Evolutionary conservation across 306 rosid genomes (phyloP).

Genomic region (Corylus heterophylla): DNA sequence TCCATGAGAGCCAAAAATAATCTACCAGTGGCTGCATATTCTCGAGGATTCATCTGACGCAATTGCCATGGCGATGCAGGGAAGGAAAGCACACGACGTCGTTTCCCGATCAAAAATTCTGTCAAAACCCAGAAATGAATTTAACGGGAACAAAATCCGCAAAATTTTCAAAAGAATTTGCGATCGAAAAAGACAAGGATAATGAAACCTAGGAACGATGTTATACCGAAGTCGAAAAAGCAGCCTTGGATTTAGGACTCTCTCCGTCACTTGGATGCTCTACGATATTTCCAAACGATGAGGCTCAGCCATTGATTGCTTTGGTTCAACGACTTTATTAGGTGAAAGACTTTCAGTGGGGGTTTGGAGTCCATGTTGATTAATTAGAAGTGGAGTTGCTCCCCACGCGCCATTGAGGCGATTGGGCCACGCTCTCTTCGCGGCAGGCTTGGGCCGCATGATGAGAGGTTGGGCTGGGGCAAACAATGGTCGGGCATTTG

Average conservation of each 20-base stretch:
- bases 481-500: no score
- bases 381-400: conserved; percentile 9
- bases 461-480: no score
- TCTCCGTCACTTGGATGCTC: neutral
- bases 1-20: neutral
- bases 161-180: neutral
- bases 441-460: neutral
- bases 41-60: conserved; percentile 56
- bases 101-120: conserved; percentile 31
- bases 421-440: neutral
- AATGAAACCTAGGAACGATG: neutral
- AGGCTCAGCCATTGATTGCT: conserved; percentile 6
- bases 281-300: neutral
- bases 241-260: neutral
- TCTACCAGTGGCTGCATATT: conserved; percentile 82
- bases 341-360: conserved; percentile 12
- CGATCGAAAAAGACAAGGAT: neutral
- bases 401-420: conserved; percentile 24
- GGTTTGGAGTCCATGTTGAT: conserved; percentile 2
- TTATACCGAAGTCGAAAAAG: neutral
- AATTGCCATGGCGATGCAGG: conserved; percentile 54
- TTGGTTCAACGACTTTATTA: conserved; percentile 20
- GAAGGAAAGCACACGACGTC: neutral
- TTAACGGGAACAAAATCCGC: conserved; percentile 9
- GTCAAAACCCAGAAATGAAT: neutral